phyloP scores from a whole-genome alignment of 106 monocot genomes.

The Phalaenopsis aphrodite region DNA sequence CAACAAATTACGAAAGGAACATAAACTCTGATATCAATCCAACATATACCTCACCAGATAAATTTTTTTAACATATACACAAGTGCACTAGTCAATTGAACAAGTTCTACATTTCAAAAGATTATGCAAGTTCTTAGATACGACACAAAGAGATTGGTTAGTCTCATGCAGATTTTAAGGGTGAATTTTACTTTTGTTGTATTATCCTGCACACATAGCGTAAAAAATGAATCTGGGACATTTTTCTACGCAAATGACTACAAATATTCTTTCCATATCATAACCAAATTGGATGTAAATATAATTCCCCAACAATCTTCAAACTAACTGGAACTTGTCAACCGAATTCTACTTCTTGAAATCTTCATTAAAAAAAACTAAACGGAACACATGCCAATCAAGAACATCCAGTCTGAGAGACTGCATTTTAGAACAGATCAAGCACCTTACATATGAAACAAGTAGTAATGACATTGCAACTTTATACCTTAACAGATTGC shows the following conservation, averaged over 20 bases:
- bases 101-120: not conserved
- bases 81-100: not conserved
- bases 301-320: not conserved
- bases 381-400: too few relatives aligned
- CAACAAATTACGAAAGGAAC: slow-evolving; percentile 5
- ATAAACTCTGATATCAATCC: not conserved
- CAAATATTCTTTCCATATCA: not conserved
- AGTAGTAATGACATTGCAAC: too few relatives aligned
- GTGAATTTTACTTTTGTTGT: not conserved
- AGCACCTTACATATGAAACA: too few relatives aligned
- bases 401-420: too few relatives aligned
- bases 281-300: not conserved
- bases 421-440: too few relatives aligned
- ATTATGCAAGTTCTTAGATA: not conserved
- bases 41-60: not conserved
- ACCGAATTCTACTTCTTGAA: too few relatives aligned
- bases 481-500: too few relatives aligned
- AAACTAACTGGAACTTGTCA: not conserved
- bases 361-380: too few relatives aligned
- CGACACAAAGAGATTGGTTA: not conserved
- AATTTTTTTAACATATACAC: not conserved
- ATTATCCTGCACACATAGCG: not conserved
- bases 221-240: not conserved
- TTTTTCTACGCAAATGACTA: not conserved
- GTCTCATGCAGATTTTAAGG: not conserved